Conservation (phyloP, 1,139 yeast genomes). For the Sugiyamaella japonica region DNA sequence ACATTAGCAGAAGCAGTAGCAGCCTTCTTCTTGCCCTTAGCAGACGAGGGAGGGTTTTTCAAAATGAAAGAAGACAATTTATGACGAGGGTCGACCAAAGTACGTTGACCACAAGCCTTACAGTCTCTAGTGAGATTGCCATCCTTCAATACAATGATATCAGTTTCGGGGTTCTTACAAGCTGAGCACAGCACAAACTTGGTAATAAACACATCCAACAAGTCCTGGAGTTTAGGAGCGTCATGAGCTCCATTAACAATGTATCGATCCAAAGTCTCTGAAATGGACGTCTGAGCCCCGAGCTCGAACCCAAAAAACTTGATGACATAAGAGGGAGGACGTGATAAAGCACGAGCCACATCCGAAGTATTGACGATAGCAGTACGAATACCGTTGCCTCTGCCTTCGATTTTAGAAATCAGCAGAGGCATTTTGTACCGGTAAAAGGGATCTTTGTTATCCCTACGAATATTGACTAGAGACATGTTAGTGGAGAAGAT, state of each 20-base stretch:
- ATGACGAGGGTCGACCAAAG: conserved; percentile 81
- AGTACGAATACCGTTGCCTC: conserved; percentile 99
- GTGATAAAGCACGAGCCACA: conserved; percentile 90
- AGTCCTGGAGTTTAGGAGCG: conserved; percentile 85
- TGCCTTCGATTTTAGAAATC: conserved; percentile 96
- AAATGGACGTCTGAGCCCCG: conserved; percentile 91
- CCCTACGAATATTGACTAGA: conserved; percentile 91
- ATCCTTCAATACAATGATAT: conserved; percentile 75
- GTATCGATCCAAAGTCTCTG: conserved; percentile 80
- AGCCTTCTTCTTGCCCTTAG: conserved; percentile 56
- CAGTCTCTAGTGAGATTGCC: conserved; percentile 86
- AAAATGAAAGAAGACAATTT: conserved; percentile 82
- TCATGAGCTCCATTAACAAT: conserved; percentile 96
- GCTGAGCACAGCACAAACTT: conserved; percentile 92
- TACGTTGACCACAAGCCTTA: conserved; percentile 96
- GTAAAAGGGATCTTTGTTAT: conserved; percentile 96
- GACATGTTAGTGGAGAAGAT: conserved; percentile 69
- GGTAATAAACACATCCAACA: conserved; percentile 88
- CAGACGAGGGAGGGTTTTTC: conserved; percentile 84
- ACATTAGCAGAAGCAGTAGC: conserved; percentile 93
- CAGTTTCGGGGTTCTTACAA: conserved; percentile 98
- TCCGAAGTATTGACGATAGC: conserved; percentile 87
- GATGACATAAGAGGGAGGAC: conserved; percentile 89
- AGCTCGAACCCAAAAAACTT: conserved; percentile 95
- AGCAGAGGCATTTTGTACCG: conserved; percentile 99